A percentile compares a stretch with the other conserved stretches of the same genome.
phyloP scores from a whole-genome alignment of 352 stramenopile genomes.

The Globisporangium cederbergense region DNA sequence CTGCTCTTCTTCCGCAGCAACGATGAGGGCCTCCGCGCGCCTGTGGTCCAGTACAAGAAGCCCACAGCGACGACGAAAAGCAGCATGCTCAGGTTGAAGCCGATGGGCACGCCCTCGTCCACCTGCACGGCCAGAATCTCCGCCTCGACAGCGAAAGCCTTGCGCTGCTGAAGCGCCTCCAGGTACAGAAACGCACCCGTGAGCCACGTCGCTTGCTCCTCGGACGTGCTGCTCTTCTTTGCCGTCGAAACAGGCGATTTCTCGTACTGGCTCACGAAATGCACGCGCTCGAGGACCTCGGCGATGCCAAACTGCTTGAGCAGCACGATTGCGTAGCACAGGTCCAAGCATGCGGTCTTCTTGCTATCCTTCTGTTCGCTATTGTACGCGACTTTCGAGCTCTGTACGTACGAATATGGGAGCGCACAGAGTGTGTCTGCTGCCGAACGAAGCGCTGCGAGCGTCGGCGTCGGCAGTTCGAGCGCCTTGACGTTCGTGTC shows the following conservation, averaged over 20 bases:
- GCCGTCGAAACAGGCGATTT: slow-evolving; percentile 15
- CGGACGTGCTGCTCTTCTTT: slow-evolving; percentile 13
- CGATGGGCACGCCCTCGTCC: slow-evolving; percentile 61
- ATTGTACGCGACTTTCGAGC: slow-evolving; percentile 14
- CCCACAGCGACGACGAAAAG: slow-evolving; percentile 43
- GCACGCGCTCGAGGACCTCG: slow-evolving; percentile 45
- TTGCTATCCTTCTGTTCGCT: slow-evolving; percentile 17
- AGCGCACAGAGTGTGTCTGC: slow-evolving; percentile 38
- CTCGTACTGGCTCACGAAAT: slow-evolving; percentile 50
- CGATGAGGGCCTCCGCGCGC: neutral
- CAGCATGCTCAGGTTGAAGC: slow-evolving; percentile 62
- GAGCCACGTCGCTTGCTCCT: slow-evolving; percentile 53
- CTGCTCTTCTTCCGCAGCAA: slow-evolving; percentile 11
- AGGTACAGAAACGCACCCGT: slow-evolving; percentile 67
- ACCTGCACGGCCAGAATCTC: slow-evolving; percentile 63
- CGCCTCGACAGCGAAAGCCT: slow-evolving; percentile 20
- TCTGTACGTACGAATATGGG: slow-evolving; percentile 1
- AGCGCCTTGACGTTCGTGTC: slow-evolving; percentile 17
- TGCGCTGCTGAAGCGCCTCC: slow-evolving; percentile 53
- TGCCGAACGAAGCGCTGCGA: slow-evolving; percentile 31
- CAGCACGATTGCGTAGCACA: slow-evolving; percentile 63
- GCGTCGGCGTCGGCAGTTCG: slow-evolving; percentile 41
- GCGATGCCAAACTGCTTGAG: slow-evolving; percentile 52
- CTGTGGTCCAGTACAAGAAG: slow-evolving; percentile 54
- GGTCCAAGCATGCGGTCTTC: slow-evolving; percentile 46